Evolutionary conservation across 2,329 filamentous ascomycete species (phyloP).

Genomic region (Setomelanomma holmii): DNA sequence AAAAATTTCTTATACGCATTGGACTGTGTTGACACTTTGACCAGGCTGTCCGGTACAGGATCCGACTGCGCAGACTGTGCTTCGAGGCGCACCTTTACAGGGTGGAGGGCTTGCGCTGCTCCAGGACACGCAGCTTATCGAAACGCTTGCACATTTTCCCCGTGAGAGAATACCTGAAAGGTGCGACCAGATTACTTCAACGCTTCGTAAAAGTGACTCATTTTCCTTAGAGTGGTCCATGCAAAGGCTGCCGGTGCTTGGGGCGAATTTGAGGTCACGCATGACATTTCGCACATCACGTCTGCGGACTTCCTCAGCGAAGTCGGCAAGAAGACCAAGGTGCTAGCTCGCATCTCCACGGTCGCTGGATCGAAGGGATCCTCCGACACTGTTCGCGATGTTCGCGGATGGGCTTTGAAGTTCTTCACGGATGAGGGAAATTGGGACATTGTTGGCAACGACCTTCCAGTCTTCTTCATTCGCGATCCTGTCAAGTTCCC

Average conservation of each 20-base stretch:
- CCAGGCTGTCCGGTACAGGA: constrained; percentile 1
- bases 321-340: constrained; percentile 61
- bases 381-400: constrained; percentile 58
- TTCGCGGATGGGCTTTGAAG: constrained; percentile 60
- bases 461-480: constrained; percentile 54
- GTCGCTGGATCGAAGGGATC: constrained; percentile 56
- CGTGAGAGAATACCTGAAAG: constrained; percentile 68
- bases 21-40: neutral
- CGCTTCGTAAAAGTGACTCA: too few species aligned
- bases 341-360: constrained; percentile 57
- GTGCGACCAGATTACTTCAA: too few species aligned
- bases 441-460: constrained; percentile 58
- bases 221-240: constrained; percentile 57
- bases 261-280: constrained; percentile 67
- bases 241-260: constrained; percentile 65
- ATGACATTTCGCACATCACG: constrained; percentile 65
- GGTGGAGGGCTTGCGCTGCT: constrained; percentile 56
- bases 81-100: constrained; percentile 2
- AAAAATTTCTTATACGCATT: neutral
- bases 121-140: constrained; percentile 67
- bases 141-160: constrained; percentile 67
- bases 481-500: constrained; percentile 55
- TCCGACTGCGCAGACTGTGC: constrained; percentile 1
- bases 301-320: constrained; percentile 61
- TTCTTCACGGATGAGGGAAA: constrained; percentile 62